These are phyloP conservation scores for Evernia prunastri DNA, from an alignment of 495 filamentous ascomycete genomes.

Conservation along the genomic window DNA sequence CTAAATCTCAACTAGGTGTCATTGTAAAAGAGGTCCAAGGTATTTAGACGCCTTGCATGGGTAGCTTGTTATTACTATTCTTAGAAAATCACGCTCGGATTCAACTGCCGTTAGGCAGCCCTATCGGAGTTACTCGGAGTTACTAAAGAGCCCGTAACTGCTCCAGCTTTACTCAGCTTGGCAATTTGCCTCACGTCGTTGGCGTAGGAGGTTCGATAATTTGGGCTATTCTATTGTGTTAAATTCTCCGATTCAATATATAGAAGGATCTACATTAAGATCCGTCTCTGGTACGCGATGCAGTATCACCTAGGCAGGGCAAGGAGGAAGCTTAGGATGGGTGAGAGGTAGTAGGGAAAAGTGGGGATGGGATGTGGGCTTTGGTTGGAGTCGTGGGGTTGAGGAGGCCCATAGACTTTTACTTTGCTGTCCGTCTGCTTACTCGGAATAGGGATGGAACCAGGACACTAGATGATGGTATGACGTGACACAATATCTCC, in stretches of 20 bases:
- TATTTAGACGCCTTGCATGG: slow-evolving; percentile 1
- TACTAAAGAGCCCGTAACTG: no score
- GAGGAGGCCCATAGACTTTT: no score
- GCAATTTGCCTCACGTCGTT: no score
- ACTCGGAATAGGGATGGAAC: not conserved
- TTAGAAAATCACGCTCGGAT: no score
- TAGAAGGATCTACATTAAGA: not conserved
- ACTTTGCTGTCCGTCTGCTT: slow-evolving; percentile 4
- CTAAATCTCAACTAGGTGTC: not conserved
- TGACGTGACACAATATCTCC: slow-evolving; percentile 6
- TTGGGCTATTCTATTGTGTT: not conserved
- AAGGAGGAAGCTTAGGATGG: not conserved
- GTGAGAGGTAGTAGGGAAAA: not conserved
- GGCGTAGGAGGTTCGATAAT: no score
- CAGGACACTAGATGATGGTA: no score
- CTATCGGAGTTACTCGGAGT: no score
- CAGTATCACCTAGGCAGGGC: not conserved
- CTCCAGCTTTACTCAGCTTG: no score
- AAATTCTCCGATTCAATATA: not conserved
- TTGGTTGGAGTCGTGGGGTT: no score
- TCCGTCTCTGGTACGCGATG: not conserved
- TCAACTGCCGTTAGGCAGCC: no score
- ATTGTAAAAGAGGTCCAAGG: not conserved
- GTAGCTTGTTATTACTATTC: not conserved
- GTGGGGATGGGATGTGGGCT: no score